phyloP scores from a whole-genome alignment of 2,329 filamentous ascomycete species.

The Nothophoma quercina region DNA sequence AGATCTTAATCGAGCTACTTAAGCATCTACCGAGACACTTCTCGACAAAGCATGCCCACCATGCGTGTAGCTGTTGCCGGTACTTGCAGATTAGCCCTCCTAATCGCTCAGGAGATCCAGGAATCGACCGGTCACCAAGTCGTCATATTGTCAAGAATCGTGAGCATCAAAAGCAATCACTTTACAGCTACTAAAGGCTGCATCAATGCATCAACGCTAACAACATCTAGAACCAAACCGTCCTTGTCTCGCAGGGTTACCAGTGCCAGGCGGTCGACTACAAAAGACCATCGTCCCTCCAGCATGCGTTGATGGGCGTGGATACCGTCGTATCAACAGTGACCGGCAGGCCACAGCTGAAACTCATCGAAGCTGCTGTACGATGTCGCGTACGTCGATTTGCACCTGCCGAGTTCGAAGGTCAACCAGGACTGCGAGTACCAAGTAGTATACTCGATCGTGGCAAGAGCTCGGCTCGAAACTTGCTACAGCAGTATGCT shows the following conservation, averaged over 20 bases:
- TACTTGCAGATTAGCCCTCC: slow-evolving; percentile 65
- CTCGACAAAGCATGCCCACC: slow-evolving; percentile 44
- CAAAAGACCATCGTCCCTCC: slow-evolving; percentile 63
- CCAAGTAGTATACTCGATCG: slow-evolving; percentile 68
- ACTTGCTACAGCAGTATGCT: slow-evolving; percentile 63
- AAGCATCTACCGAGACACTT: slow-evolving; percentile 1
- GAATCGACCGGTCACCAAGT: slow-evolving; percentile 70
- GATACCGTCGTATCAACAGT: slow-evolving; percentile 80
- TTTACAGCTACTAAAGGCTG: neutral
- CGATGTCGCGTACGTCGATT: slow-evolving; percentile 71
- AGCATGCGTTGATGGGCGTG: slow-evolving; percentile 72
- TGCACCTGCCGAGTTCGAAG: slow-evolving; percentile 79
- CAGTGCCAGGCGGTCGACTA: slow-evolving; percentile 77
- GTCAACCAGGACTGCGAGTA: slow-evolving; percentile 64
- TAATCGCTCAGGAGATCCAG: slow-evolving; percentile 66
- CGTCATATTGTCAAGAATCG: slow-evolving; percentile 72
- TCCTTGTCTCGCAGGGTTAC: slow-evolving; percentile 64
- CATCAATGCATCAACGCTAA: slow-evolving; percentile 17
- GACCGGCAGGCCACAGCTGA: slow-evolving; percentile 69
- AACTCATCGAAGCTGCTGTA: slow-evolving; percentile 75
- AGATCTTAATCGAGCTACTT: neutral
- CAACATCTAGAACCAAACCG: slow-evolving; percentile 58
- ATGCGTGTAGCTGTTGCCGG: slow-evolving; percentile 71
- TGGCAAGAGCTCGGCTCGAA: slow-evolving; percentile 64
- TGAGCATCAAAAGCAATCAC: slow-evolving; percentile 48